phyloP scores from a whole-genome alignment of 805 yeast species.

The Cyberlindnera maritima region DNA sequence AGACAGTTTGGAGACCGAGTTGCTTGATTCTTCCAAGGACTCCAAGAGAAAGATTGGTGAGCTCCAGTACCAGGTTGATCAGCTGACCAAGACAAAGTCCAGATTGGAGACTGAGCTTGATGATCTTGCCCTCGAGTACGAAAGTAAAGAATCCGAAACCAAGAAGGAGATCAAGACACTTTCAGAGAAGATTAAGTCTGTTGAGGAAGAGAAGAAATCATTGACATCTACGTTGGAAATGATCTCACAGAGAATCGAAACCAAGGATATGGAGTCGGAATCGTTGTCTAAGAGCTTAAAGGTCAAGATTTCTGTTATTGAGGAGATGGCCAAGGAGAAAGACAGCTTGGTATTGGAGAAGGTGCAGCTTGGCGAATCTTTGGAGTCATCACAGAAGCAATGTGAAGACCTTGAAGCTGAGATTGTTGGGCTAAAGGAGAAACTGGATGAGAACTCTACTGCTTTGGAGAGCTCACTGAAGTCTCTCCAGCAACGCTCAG shows the following conservation, averaged over 20 bases:
- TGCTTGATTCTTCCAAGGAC: conserved; percentile 1
- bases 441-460: conserved; percentile 1
- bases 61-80: conserved; percentile 7
- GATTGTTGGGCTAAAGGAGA: conserved; percentile 4
- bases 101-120: conserved; percentile 26
- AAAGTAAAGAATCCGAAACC: conserved; percentile 28
- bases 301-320: conserved; percentile 11
- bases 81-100: conserved; percentile 3
- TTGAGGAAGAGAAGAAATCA: conserved; percentile 32
- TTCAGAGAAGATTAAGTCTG: conserved; percentile 27
- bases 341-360: conserved; percentile 2
- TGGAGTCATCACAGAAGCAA: background rate
- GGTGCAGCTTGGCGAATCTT: background rate
- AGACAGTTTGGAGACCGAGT: conserved; percentile 1
- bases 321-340: conserved; percentile 3
- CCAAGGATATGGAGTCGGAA: conserved; percentile 25
- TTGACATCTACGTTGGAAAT: conserved; percentile 31
- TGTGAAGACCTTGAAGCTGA: background rate
- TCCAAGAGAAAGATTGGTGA: background rate
- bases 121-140: conserved; percentile 27
- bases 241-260: conserved; percentile 33
- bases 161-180: conserved; percentile 26
- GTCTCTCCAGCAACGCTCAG: conserved; percentile 18
- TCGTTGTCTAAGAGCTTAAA: conserved; percentile 14
- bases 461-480: conserved; percentile 13